Evolutionary conservation across 2,329 filamentous ascomycete species (phyloP), one percentile per base, ranked within the genome.

Genomic region (Aspergillus versicolor): DNA sequence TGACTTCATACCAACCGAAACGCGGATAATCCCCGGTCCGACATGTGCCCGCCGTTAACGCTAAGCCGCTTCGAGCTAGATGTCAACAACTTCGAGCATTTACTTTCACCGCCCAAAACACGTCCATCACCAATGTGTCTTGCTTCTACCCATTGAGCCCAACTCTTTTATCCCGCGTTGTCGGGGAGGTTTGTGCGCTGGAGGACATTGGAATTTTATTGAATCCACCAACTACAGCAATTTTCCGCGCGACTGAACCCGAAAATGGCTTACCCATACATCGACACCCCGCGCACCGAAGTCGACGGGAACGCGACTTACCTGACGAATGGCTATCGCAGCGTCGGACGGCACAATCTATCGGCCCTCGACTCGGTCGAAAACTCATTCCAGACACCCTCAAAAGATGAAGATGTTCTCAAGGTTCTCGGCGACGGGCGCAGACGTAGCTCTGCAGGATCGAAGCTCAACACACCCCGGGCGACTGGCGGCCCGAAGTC

Each of bases 271-370:
- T 82, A 84, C 63, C 83, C 84, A 41, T 88, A 87, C 69, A 82
- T 96, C 76, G 89, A 94, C 76, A 95, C 92, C 66, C 93, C 93
- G 68, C 88, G 89, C 72, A 96, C 91, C 60, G 74, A 77, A 67
- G 89, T 92, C 69, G 75, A 87, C 64, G 91, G 89, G 70, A 91
- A 97, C 82, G 87, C 86, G 75, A 96, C 92, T 64, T 93, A 88
- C 74, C 81, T 95, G 61, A 85, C 73, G 80, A 86, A 75, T 76
- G 83, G 76, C 78, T 79, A 86, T 66, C 88, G 91, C 69, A 77
- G 75, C 63, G 73, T 67, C 46, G 71, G 70, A 49, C 70, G 74
- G 59, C 69, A 72, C 49, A 73, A 77, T 52, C 63, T 77, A 17
- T 76, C 75, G 24, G 72, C 72, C 19, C 86, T 95, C 69, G 91